These are phyloP conservation scores for Viridothelium virens DNA, from an alignment of 495 filamentous ascomycete species.

Conservation along the genomic window DNA sequence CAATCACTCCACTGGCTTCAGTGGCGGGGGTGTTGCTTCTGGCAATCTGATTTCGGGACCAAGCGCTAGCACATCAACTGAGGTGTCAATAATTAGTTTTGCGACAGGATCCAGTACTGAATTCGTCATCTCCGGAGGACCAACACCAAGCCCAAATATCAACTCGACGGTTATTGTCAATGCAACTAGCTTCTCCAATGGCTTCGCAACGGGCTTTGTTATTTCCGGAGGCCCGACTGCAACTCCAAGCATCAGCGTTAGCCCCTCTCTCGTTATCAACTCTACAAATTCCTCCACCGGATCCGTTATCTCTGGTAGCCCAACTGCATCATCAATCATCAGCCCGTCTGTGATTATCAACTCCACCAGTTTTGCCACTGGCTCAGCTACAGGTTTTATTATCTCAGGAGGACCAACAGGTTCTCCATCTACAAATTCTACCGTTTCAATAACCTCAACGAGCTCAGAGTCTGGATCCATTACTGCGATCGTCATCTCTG, in stretches of 20 bases:
- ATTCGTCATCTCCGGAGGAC: background rate
- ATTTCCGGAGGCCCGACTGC: background rate
- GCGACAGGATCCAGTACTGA: background rate
- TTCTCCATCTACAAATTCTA: slow-evolving; percentile 1
- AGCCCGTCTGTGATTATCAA: background rate
- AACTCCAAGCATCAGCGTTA: background rate
- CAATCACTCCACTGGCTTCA: background rate
- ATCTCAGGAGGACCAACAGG: background rate
- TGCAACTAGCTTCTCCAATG: background rate
- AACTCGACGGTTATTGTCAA: background rate
- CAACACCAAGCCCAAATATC: slow-evolving; percentile 4
- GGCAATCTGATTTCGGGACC: background rate
- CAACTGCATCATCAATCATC: background rate
- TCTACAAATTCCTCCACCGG: background rate
- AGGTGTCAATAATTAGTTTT: background rate
- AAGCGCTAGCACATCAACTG: background rate
- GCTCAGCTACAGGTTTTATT: background rate
- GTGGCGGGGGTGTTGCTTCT: background rate
- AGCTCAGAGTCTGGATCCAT: background rate
- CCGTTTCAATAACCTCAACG: background rate
- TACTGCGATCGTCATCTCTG: background rate
- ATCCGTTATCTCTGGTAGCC: background rate
- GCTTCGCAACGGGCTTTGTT: background rate
- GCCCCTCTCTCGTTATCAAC: background rate
- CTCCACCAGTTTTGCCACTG: background rate